Conservation (phyloP, 129 eudicot species). For the Ambrosia artemisiifolia region DNA sequence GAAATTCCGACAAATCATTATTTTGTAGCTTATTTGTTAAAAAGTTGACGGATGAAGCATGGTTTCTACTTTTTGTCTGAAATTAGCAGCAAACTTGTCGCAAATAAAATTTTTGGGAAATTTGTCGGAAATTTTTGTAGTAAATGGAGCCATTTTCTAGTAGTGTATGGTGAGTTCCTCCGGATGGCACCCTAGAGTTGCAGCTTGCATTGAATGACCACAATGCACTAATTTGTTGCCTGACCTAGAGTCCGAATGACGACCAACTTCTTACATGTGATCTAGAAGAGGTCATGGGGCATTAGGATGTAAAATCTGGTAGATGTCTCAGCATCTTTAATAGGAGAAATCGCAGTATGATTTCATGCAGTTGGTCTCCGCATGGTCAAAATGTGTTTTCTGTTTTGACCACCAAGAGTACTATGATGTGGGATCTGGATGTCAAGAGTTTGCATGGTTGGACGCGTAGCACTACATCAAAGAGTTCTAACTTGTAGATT, state of each 20-base stretch:
- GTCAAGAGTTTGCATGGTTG: constrained; percentile 26
- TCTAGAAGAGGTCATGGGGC: constrained; percentile 23
- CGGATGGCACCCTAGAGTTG: constrained; percentile 5
- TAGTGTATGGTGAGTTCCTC: constrained; percentile 30
- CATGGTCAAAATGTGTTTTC: constrained; percentile 26
- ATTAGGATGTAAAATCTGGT: constrained; percentile 36
- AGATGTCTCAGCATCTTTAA: constrained; percentile 23
- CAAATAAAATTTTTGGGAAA: too few species aligned
- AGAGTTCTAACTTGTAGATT: constrained; percentile 24
- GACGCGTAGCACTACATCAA: constrained; percentile 4
- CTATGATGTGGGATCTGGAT: constrained; percentile 36
- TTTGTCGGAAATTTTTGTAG: too few species aligned
- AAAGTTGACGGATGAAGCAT: too few species aligned
- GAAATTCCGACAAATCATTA: too few species aligned
- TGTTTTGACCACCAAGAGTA: constrained; percentile 28
- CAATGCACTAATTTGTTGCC: constrained; percentile 5
- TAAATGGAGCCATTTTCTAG: too few species aligned
- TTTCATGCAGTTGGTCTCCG: constrained; percentile 39
- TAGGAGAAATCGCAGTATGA: constrained; percentile 11
- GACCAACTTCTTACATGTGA: constrained; percentile 43
- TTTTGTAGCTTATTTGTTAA: too few species aligned
- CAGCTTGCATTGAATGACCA: constrained; percentile 35
- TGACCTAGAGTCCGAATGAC: constrained; percentile 43
- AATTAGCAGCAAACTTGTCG: too few species aligned
- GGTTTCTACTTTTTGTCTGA: too few species aligned